Conservation (phyloP, 2,329 filamentous ascomycete species). For the Pseudocercospora fijiensis region DNA sequence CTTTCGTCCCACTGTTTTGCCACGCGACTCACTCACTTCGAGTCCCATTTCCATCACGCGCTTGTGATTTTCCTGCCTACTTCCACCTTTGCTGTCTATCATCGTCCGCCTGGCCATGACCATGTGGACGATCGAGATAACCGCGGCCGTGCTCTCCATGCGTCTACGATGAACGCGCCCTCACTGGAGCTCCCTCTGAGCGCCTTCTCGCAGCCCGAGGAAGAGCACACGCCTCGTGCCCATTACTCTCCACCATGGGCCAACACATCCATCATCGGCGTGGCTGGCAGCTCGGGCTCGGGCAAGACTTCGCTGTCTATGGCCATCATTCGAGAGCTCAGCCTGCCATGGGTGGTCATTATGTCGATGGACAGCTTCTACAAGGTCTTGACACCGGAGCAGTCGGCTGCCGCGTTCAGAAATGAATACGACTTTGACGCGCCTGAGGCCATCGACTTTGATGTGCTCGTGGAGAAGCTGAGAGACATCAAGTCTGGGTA, state of each 20-base stretch:
- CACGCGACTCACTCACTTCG: not conserved
- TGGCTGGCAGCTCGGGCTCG: conserved; percentile 92
- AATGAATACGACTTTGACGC: conserved; percentile 98
- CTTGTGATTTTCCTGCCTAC: conserved; percentile 4
- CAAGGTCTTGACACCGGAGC: conserved; percentile 77
- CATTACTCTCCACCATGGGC: conserved; percentile 95
- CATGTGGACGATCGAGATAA: conserved; percentile 34
- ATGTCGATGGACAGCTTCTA: conserved; percentile 99
- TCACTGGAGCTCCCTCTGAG: conserved; percentile 31
- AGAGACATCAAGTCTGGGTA: conserved; percentile 90
- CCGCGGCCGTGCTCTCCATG: conserved; percentile 32
- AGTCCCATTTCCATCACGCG: conserved; percentile 11
- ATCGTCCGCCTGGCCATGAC: conserved; percentile 13
- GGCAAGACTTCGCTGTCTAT: conserved; percentile 92
- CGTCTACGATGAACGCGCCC: conserved; percentile 34
- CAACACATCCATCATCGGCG: conserved; percentile 92
- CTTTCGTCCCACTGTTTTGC: conserved; percentile 5
- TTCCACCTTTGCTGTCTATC: conserved; percentile 14
- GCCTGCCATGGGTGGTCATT: conserved; percentile 96
- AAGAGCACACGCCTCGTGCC: conserved; percentile 43
- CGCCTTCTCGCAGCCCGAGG: conserved; percentile 20
- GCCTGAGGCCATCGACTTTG: conserved; percentile 92
- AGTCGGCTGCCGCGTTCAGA: conserved; percentile 75
- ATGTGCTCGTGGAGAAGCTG: conserved; percentile 75
- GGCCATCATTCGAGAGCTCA: conserved; percentile 84